Conservation (phyloP, 352 stramenopile genomes). For the Phytophthora chlamydospora region DNA sequence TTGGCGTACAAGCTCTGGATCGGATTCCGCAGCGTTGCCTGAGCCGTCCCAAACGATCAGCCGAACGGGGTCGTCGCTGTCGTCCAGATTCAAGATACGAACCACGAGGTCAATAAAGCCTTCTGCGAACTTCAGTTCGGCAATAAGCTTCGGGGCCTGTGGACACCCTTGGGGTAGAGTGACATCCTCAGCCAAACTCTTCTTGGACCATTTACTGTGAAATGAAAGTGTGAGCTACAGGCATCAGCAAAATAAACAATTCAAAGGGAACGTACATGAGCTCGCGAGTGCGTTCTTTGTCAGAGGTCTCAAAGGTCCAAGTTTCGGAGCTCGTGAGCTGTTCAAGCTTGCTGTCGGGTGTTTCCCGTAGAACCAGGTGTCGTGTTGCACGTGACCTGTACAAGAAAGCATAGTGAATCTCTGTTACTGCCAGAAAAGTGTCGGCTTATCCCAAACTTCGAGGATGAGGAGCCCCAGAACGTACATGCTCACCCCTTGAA, state of each 20-base stretch:
- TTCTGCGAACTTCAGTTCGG: conserved; percentile 50
- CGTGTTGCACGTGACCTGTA: conserved; percentile 48
- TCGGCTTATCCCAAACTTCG: too few species aligned
- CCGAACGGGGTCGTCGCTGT: conserved; percentile 34
- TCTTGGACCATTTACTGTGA: conserved; percentile 54
- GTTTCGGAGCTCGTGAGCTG: conserved; percentile 52
- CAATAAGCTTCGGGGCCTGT: conserved; percentile 44
- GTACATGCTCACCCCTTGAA: conserved; percentile 66
- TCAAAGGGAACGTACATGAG: conserved; percentile 40
- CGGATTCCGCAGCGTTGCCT: conserved; percentile 29
- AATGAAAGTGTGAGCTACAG: not conserved
- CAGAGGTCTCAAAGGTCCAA: conserved; percentile 71
- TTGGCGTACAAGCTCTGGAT: conserved; percentile 16
- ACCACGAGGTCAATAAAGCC: conserved; percentile 70
- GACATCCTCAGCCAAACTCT: conserved; percentile 44
- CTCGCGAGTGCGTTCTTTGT: conserved; percentile 49
- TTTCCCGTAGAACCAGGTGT: conserved; percentile 63
- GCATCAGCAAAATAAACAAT: conserved; percentile 6
- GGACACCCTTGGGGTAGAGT: conserved; percentile 60
- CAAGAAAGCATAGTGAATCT: too few species aligned
- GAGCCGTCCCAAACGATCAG: conserved; percentile 79
- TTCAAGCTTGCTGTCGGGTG: conserved; percentile 34
- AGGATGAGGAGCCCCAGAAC: too few species aligned
- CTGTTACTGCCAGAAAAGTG: too few species aligned
- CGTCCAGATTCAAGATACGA: conserved; percentile 53